Conservation (phyloP, 768 basidiomycete genomes). For the Thelephora ganbajun region DNA sequence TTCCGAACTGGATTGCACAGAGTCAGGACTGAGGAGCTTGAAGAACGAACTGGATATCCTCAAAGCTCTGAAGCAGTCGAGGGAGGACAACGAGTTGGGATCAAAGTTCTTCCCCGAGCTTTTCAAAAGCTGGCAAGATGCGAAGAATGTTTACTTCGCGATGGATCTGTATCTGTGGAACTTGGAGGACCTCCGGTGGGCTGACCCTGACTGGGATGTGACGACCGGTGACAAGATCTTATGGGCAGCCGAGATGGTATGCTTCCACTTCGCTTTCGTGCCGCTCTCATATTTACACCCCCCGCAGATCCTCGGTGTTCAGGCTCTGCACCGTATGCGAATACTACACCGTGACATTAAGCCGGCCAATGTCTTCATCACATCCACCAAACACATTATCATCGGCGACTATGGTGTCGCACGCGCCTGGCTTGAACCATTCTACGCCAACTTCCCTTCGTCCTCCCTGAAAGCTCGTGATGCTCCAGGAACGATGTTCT, state of each 20-base stretch:
- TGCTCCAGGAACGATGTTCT: conserved; percentile 24
- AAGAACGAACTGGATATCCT: neutral
- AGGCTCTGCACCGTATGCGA: conserved; percentile 23
- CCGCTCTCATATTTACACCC: neutral
- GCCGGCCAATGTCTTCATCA: conserved; percentile 34
- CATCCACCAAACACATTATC: conserved; percentile 17
- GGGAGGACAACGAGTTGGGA: neutral
- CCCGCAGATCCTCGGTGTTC: conserved; percentile 16
- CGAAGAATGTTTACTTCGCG: neutral
- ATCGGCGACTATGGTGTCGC: conserved; percentile 32
- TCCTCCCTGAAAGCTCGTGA: conserved; percentile 3
- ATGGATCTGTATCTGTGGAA: neutral
- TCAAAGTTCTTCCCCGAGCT: neutral
- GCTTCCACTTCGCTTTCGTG: neutral
- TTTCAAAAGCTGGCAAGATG: neutral
- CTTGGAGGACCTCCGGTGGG: neutral
- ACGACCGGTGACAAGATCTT: neutral
- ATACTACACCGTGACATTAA: conserved; percentile 39
- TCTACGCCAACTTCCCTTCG: neutral
- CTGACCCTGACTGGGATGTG: neutral
- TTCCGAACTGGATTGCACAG: neutral
- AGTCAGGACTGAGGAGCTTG: neutral
- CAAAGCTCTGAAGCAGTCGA: neutral
- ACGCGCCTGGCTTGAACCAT: neutral
- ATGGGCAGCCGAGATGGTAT: neutral